These are phyloP conservation scores for Scedosporium boydii DNA, from an alignment of 2,329 filamentous ascomycete genomes.

Conservation along the genomic window DNA sequence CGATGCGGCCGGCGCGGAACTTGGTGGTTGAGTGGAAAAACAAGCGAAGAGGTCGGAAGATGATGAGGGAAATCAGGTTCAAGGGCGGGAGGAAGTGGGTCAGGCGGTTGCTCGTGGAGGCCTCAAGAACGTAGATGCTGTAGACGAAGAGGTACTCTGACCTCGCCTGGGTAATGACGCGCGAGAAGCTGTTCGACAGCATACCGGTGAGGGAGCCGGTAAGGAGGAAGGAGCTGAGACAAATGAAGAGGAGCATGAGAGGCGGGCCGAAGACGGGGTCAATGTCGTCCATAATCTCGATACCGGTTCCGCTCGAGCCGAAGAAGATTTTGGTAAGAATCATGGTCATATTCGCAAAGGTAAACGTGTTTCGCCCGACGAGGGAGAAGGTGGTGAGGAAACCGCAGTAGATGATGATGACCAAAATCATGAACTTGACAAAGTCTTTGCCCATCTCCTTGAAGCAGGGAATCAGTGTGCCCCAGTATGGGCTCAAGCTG, in stretches of 20 bases:
- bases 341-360: conserved; percentile 60
- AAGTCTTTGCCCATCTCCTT: conserved; percentile 95
- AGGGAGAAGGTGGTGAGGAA: conserved; percentile 83
- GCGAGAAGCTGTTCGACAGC: conserved; percentile 64
- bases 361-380: conserved; percentile 61
- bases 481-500: conserved; percentile 83
- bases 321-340: conserved; percentile 75
- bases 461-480: conserved; percentile 77
- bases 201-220: conserved; percentile 72
- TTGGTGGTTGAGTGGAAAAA: conserved; percentile 53
- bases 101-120: conserved; percentile 57
- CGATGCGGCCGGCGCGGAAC: conserved; percentile 52
- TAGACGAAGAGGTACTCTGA: conserved; percentile 77
- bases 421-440: conserved; percentile 71
- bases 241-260: conserved; percentile 64
- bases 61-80: conserved; percentile 63
- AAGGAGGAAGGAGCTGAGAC: conserved; percentile 66
- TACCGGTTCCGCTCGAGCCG: conserved; percentile 65
- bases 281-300: conserved; percentile 55
- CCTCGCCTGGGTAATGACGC: conserved; percentile 51
- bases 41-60: conserved; percentile 63
- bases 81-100: conserved; percentile 63
- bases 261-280: conserved; percentile 50
- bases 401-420: conserved; percentile 74
- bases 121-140: conserved; percentile 54